Base-by-base conservation (phyloP, 139 green algal species). In the Pleodorina starrii region DNA sequence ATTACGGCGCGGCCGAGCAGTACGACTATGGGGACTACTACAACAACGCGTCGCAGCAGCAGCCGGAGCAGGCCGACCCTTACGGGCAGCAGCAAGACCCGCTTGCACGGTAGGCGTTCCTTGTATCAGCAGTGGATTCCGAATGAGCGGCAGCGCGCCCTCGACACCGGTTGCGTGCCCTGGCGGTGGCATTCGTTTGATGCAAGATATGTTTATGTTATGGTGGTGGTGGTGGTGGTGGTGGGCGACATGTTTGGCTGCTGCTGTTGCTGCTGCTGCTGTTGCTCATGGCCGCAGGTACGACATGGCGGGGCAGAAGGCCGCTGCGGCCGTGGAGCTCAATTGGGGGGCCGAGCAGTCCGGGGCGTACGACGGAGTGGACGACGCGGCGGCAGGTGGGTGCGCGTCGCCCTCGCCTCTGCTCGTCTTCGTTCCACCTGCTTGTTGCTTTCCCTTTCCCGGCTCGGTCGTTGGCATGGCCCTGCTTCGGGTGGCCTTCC, bases 1-100 rank as follows among this genome's bases (percentile, higher is more conserved):
- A 90, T 40, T 78, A 85, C 60, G 51, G 40, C 14, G 50, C 27
- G 60, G 81, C 44, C 5, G 66, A 88, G 32, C 66, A 79, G 60
- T 79, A 88, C 46, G 63, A 88, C 44, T 79, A 79, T 29, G 82
- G 66, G 17, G 63, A 88, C 35, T 88, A 88, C 66, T 76, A 86
- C 80, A 38, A 75, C n/a, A 43, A 73, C 36, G 59, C 1, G 38
- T 38, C 4, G 14, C 59, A 87, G 59, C n/a, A 40, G 44, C 38
- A 69, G n/a, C n/a, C 2, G 82, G 40, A 77, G n/a, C 42, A 87
- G 60, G 14, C 51, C 23, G 86, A 90, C 48, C 50, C 77, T 2
- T 88, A 88, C 43, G 82, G 19, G 17, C 44, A 77, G 80, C 60
- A 87, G 60, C 42, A 87, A 43, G 86, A 90, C 48, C 75, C 86